phyloP scores from a whole-genome alignment of 2,329 filamentous ascomycete genomes.

The Saccharata proteae region DNA sequence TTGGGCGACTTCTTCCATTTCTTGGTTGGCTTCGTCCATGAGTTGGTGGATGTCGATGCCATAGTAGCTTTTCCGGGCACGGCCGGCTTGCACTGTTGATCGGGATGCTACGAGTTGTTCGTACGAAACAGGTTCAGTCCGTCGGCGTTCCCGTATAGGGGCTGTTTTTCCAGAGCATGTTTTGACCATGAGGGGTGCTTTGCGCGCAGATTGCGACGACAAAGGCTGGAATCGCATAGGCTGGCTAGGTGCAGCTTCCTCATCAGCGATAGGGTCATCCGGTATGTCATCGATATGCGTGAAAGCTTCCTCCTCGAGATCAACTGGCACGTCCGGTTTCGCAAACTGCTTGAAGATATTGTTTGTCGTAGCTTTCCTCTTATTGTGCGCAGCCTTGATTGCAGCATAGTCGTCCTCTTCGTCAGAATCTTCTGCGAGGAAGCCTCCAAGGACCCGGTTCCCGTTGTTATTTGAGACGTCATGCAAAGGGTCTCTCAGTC shows the following conservation, averaged over 20 bases:
- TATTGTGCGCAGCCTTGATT: constrained; percentile 25
- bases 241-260: constrained; percentile 1
- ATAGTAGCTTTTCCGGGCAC: constrained; percentile 69
- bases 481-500: constrained; percentile 19
- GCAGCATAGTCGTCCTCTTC: constrained; percentile 29
- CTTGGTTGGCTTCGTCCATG: constrained; percentile 56
- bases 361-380: constrained; percentile 20
- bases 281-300: background rate
- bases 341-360: background rate
- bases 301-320: no score
- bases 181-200: constrained; percentile 15
- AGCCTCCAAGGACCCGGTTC: constrained; percentile 22
- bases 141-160: constrained; percentile 43
- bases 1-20: constrained; percentile 34
- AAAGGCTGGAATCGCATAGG: no score
- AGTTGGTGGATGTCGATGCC: constrained; percentile 84
- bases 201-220: constrained; percentile 7
- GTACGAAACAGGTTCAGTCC: constrained; percentile 40
- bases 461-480: constrained; percentile 21
- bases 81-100: constrained; percentile 50
- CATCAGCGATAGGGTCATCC: background rate
- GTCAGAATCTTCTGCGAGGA: constrained; percentile 27
- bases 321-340: background rate
- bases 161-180: constrained; percentile 47
- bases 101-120: constrained; percentile 56